Conservation (phyloP, 208 protist species). For the Entamoeba moshkovskii region DNA sequence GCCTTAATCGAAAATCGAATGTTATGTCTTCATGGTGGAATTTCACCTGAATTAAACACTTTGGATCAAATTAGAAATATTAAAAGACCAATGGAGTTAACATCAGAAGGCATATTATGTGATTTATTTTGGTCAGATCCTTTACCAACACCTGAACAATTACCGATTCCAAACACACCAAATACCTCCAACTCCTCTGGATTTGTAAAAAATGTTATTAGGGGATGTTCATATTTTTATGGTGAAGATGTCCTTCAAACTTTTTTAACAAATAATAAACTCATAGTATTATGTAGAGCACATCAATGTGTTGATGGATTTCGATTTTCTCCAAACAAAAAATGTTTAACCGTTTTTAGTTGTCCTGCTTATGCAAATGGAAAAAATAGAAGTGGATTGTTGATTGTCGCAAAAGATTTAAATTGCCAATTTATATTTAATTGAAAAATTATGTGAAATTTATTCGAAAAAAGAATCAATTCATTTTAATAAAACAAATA, state of each 20-base stretch:
- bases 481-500: too few relatives aligned
- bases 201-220: not conserved
- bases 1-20: conserved; percentile 97
- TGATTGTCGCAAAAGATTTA: not conserved
- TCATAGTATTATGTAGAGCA: not conserved
- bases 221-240: not conserved
- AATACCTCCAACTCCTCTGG: not conserved
- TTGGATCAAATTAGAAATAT: conserved; percentile 86
- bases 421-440: not conserved
- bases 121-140: conserved; percentile 97
- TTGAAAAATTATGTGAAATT: not conserved
- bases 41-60: conserved; percentile 77
- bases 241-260: not conserved
- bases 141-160: not conserved
- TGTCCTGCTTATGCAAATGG: not conserved
- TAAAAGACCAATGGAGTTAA: conserved; percentile 84
- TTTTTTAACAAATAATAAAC: not conserved
- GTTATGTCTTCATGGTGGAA: conserved; percentile 92
- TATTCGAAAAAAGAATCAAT: too few relatives aligned
- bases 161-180: not conserved
- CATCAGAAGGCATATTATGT: conserved; percentile 89
- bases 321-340: not conserved
- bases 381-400: not conserved
- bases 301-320: not conserved
- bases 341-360: not conserved